phyloP scores from a whole-genome alignment of 2,329 filamentous ascomycete genomes.

The Calonectria multiphialidica region DNA sequence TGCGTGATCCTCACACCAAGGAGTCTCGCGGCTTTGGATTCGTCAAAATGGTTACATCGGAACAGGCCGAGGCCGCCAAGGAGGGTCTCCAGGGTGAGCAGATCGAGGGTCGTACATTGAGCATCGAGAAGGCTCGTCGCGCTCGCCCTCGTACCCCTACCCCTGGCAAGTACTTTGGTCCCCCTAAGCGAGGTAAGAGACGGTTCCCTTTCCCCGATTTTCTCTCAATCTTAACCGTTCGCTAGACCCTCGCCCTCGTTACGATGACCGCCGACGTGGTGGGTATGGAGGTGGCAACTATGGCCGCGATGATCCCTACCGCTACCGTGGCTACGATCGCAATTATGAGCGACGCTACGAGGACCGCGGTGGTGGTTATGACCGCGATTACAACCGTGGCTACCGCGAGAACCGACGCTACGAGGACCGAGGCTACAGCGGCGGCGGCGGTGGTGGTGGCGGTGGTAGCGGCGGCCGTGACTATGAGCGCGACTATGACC shows the following conservation, averaged over 20 bases:
- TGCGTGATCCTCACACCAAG: slow-evolving; percentile 98
- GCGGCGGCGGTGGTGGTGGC: slow-evolving; percentile 51
- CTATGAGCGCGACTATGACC: slow-evolving; percentile 58
- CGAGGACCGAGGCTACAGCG: slow-evolving; percentile 60
- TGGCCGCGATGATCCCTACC: slow-evolving; percentile 69
- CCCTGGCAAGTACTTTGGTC: slow-evolving; percentile 98
- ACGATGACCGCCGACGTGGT: slow-evolving; percentile 74
- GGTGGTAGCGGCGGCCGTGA: slow-evolving; percentile 55
- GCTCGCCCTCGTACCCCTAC: slow-evolving; percentile 95
- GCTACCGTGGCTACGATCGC: slow-evolving; percentile 61
- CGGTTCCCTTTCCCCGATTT: background rate
- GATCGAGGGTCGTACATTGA: slow-evolving; percentile 94
- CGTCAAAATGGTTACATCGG: slow-evolving; percentile 97
- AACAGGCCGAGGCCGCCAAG: slow-evolving; percentile 96
- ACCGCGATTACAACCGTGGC: slow-evolving; percentile 62
- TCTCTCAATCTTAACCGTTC: slow-evolving; percentile 22
- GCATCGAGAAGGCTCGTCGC: slow-evolving; percentile 98
- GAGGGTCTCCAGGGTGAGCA: slow-evolving; percentile 95
- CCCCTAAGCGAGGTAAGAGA: slow-evolving; percentile 91
- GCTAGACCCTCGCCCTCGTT: slow-evolving; percentile 57
- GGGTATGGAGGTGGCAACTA: slow-evolving; percentile 65
- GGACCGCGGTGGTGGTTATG: slow-evolving; percentile 55
- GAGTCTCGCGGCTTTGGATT: slow-evolving; percentile 99
- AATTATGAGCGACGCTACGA: slow-evolving; percentile 60
- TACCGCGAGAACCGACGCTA: slow-evolving; percentile 61